Conservation (phyloP, 305 asterid genomes). For the Caryopteris hybrid region DNA sequence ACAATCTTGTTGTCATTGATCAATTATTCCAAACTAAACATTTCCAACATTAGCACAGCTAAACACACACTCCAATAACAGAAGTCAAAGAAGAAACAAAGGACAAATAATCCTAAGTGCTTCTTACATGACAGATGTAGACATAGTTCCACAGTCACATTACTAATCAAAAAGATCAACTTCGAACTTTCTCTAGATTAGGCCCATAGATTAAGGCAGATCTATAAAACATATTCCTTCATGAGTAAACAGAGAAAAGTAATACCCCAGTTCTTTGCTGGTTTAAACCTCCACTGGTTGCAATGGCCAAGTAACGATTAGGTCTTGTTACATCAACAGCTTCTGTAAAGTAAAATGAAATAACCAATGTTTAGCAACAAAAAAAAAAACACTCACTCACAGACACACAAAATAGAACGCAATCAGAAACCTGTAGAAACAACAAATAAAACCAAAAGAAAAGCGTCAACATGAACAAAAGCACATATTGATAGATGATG, state of each 20-base stretch:
- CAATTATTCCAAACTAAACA: background rate
- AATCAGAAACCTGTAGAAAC: no score
- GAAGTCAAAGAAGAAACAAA: background rate
- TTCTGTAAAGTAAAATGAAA: constrained; percentile 39
- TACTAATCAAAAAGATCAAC: no score
- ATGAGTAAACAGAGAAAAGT: background rate
- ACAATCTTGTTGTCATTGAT: background rate
- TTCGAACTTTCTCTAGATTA: background rate
- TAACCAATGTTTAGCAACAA: constrained; percentile 6
- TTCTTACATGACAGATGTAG: no score
- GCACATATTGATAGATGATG: background rate
- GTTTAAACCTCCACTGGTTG: constrained; percentile 97
- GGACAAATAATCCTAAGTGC: background rate
- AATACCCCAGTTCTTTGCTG: constrained; percentile 99
- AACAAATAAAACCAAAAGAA: no score
- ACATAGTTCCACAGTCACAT: no score
- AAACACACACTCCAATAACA: background rate
- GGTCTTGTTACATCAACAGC: constrained; percentile 54
- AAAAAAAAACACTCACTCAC: background rate
- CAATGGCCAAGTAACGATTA: constrained; percentile 81
- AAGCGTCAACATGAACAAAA: constrained; percentile 3
- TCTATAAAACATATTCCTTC: constrained; percentile 1
- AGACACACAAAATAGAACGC: background rate
- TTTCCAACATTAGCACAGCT: background rate
- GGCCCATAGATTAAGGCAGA: constrained; percentile 1